These are phyloP conservation scores for Lecanicillium sp. DNA, from an alignment of 2,329 filamentous ascomycete species.

Conservation along the genomic window DNA sequence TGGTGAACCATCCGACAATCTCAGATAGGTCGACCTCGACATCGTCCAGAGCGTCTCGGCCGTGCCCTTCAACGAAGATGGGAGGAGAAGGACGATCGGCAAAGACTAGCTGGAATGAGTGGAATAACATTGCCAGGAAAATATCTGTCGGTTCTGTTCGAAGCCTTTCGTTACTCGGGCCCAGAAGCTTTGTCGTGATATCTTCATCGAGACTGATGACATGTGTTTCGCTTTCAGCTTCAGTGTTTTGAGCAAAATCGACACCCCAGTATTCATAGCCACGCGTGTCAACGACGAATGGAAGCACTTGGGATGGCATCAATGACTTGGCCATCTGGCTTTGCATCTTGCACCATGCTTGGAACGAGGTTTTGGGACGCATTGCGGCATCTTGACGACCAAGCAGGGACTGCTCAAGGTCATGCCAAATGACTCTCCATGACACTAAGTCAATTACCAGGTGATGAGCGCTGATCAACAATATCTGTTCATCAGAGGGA, in stretches of 20 bases:
- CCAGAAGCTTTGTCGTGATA: conserved; percentile 14
- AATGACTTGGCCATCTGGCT: no score
- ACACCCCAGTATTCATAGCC: conserved; percentile 15
- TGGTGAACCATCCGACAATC: conserved; percentile 40
- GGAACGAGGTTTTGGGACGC: conserved; percentile 20
- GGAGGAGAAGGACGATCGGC: conserved; percentile 22
- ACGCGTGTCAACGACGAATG: no score
- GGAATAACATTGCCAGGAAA: conserved; percentile 23
- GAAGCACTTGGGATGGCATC: conserved; percentile 5
- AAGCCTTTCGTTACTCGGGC: conserved; percentile 20
- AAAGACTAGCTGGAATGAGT: conserved; percentile 28
- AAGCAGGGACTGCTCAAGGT: conserved; percentile 13
- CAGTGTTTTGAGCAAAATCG: conserved; percentile 3
- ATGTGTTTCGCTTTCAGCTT: no score
- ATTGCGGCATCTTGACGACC: conserved; percentile 1
- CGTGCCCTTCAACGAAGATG: conserved; percentile 34
- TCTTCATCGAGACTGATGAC: not conserved
- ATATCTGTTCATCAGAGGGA: conserved; percentile 4
- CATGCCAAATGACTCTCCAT: conserved; percentile 28
- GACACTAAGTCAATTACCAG: conserved; percentile 37
- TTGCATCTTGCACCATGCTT: conserved; percentile 25
- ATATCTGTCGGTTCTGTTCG: conserved; percentile 30
- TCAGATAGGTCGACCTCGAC: conserved; percentile 26
- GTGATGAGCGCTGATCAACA: conserved; percentile 12
- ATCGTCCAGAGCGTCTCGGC: conserved; percentile 27